Percentiles rank a stretch among this genome's conserved stretches.
Evolutionary conservation across 805 yeast genomes (phyloP).

Genomic region (Grigorovia yakushimaensis): DNA sequence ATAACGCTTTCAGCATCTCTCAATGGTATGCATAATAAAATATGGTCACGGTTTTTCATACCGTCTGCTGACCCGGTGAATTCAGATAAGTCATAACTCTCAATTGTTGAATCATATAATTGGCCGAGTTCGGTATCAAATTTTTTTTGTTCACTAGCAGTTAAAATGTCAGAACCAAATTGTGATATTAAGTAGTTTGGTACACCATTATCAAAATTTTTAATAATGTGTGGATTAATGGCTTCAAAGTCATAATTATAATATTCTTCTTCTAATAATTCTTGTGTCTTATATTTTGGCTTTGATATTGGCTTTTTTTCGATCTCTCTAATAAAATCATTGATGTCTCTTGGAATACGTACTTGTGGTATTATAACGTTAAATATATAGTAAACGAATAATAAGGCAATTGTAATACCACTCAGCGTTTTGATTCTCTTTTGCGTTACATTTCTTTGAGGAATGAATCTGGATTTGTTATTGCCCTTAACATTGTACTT

Average conservation of each 20-base stretch:
- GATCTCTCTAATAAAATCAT: neutral
- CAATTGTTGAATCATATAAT: conserved; percentile 39
- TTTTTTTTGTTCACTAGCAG: conserved; percentile 21
- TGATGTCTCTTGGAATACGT: neutral
- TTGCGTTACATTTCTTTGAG: neutral
- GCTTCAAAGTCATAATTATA: conserved; percentile 28
- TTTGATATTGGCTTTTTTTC: neutral
- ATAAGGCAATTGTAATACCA: neutral
- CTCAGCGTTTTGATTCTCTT: neutral
- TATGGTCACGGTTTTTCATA: conserved; percentile 44
- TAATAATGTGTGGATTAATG: conserved; percentile 26
- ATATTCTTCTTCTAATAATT: conserved; percentile 24
- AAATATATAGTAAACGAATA: neutral
- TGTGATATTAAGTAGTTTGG: conserved; percentile 30
- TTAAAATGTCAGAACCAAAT: conserved; percentile 25
- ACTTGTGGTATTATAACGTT: neutral
- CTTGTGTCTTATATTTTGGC: conserved; percentile 8
- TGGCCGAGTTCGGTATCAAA: conserved; percentile 30
- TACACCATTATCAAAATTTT: conserved; percentile 33
- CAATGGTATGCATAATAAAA: conserved; percentile 63
- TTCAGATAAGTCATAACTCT: conserved; percentile 51
- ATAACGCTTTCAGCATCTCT: conserved; percentile 70
- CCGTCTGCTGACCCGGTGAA: conserved; percentile 48
- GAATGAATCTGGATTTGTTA: neutral
- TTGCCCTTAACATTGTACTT: neutral